Base-by-base conservation (phyloP, 441 rosid species). In the Brassica hybrid region DNA sequence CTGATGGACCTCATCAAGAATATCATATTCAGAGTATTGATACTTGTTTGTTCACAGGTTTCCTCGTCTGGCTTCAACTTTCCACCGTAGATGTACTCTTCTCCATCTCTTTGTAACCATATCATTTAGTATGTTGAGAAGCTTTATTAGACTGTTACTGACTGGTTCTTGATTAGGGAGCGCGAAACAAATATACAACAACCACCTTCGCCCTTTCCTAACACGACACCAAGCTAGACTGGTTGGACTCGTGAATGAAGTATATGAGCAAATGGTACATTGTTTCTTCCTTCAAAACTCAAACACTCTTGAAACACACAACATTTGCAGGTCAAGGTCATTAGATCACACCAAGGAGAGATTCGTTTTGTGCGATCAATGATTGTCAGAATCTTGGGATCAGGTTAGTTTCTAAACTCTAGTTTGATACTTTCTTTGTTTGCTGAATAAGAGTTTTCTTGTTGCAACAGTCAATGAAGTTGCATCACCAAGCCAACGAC, bases 281-380 rank as follows among this genome's bases (percentile, higher is more conserved):
- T 16, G 50, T 9, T 27, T 1, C 18, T 9, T 71, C 13, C 50
- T 61, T 50, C 66, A 57, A 17, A 52, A 10, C 68, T 48, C 10
- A 7, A 30, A 30, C 34, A n/a, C 34, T 30, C 34, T 30, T 30
- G 34, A 30, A 32, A 57, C 13, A 41, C 57, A 5, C 34, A 57
- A 56, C 9, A 38, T 25, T 67, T 82, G 85, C 87, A 94, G 96
- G 85, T 23, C 48, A 92, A 72, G 75, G 81, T 89, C 41, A 50
- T 87, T 56, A 83, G 88, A 73, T 71, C 79, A n/a, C 91, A 86
- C 88, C 85, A 69, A 73, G 83, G 81, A 67, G 97, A 89, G 83
- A 81, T 88, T 50, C 85, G 74, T 60, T 83, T 76, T 77, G 84
- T 85, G 1, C 81, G 77, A 78, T 34, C 80, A 16, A 36, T 88